Evolutionary conservation across 23 red algal genomes (phyloP).

Genomic region (Agarophyton chilense): DNA sequence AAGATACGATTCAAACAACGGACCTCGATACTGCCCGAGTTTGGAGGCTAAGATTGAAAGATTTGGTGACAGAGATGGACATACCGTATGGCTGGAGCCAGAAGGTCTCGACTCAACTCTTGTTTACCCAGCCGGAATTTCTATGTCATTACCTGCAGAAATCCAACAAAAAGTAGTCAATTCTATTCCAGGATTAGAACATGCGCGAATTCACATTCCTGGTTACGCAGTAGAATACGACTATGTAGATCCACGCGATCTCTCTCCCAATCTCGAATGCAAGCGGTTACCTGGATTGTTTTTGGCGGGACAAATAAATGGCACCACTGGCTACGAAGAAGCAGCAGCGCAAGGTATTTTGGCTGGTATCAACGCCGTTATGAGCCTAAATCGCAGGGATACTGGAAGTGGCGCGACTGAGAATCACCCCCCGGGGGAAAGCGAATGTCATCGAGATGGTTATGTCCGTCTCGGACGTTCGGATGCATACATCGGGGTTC

Average conservation of each 20-base stretch:
- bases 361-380: conserved; percentile 63
- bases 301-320: conserved; percentile 87
- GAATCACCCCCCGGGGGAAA: neutral
- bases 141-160: conserved; percentile 66
- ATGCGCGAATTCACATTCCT: conserved; percentile 52
- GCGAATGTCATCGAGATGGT: conserved; percentile 3
- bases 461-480: conserved; percentile 47
- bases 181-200: conserved; percentile 77
- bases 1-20: conserved; percentile 32
- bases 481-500: conserved; percentile 81
- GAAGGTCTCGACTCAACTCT: conserved; percentile 58
- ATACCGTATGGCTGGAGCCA: conserved; percentile 82
- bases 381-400: conserved; percentile 7
- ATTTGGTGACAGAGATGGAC: conserved; percentile 67
- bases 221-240: conserved; percentile 88
- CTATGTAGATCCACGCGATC: conserved; percentile 70
- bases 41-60: conserved; percentile 74
- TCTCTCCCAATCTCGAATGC: conserved; percentile 64
- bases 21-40: conserved; percentile 81
- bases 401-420: neutral
- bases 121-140: conserved; percentile 80
- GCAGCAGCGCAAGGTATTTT: conserved; percentile 78
- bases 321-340: conserved; percentile 87
- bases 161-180: conserved; percentile 66
- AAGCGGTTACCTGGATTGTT: conserved; percentile 59